Evolutionary conservation across 2,329 filamentous ascomycete species (phyloP), one percentile per base, ranked within the genome.

Genomic region (Tolypocladium tropicale): DNA sequence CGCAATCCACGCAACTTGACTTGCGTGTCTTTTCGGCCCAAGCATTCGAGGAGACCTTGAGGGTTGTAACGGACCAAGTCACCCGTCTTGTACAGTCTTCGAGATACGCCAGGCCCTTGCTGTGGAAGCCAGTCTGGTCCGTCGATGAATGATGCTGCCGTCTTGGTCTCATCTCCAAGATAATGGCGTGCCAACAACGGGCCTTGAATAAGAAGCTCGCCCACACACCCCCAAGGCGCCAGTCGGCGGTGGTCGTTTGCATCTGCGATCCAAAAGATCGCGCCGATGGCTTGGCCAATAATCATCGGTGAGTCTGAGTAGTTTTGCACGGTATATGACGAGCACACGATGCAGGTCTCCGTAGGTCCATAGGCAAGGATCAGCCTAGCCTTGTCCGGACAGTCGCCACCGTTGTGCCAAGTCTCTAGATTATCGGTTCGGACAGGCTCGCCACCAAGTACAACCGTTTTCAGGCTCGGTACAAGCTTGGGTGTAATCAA

Each of bases 1-100:
- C 59, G 56, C 49, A 60, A 55, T n/a, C 83, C 82, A n/a, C 74
- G 72, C 12, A 83, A 65, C 60, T 84, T 84, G 46, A 83, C 72
- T 62, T 83, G 32, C 9, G 39, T 41, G 11, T 41, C 37, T 41
- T 41, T 41, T 16, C 50, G 50, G 21, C 50, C 50, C 2, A 79
- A 59, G 53, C 72, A 76, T 0, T 66, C 59, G 14, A 78, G 64
- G 18, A 56, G 60, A 3, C 73, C 72, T 54, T 76, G 65, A 0
- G 55, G 37, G 28, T 66, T 58, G 30, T 70, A 68, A 16, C 59
- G 57, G 12, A 62, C 58, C 1, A 65, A 49, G 46, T 67, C 65
- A 1, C 65, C 64, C 0, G 65, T 64, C 46, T 62, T 61, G 32
- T 63, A 65, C 4, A 63, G 51, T 18, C 53, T 53, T 30, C 51